Evolutionary conservation across 176 grass and related monocot species (phyloP), one percentile per base, ranked within the genome.

Genomic region (Zoysia pacifica): DNA sequence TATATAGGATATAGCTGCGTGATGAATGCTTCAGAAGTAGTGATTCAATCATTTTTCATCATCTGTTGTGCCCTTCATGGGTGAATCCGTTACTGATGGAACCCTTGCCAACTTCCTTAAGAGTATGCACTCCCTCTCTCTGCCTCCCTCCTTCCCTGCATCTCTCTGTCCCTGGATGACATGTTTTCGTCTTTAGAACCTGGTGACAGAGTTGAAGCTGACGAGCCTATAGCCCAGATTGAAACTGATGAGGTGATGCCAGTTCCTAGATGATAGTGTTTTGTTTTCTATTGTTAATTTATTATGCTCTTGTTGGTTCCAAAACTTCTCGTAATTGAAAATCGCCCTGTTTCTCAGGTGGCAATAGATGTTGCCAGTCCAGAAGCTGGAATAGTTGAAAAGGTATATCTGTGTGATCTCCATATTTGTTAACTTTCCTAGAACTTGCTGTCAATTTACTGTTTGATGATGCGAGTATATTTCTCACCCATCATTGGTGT

Each of bases 51-150:
- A 53, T 84, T 79, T 6, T 79, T 48, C 62, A 37, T 64, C 62
- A 47, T 90, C 88, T 77, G 93, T 93, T 79, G 93, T 97, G 16
- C 93, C 93, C 38, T 97, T 86, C 73, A 97, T 97, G 93, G 93
- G 93, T 77, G 93, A 97, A 93, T 97, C 93, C 67, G 91, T 97
- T 78, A 91, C 93, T 55, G 93, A 97, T 74, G 93, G 93, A 89
- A 97, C 93, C 43, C 81, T 97, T 49, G 93, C 88, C 18, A 93
- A 82, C 73, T 97, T 97, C 73, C 81, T 97, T 49, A 97, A 97
- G 77, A 96, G 93, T 96, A 83, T 65, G 82, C 13, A 49, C 7
- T 65, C 45, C 28, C 65, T 62, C 41, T 43, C 35, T 3, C n/a
- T 12, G 8, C 7, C 45, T 7, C 60, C 56, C 14, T 19, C 2